These are phyloP conservation scores for Prunella vulgaris DNA, from an alignment of 257 asterid species.

Conservation along the genomic window DNA sequence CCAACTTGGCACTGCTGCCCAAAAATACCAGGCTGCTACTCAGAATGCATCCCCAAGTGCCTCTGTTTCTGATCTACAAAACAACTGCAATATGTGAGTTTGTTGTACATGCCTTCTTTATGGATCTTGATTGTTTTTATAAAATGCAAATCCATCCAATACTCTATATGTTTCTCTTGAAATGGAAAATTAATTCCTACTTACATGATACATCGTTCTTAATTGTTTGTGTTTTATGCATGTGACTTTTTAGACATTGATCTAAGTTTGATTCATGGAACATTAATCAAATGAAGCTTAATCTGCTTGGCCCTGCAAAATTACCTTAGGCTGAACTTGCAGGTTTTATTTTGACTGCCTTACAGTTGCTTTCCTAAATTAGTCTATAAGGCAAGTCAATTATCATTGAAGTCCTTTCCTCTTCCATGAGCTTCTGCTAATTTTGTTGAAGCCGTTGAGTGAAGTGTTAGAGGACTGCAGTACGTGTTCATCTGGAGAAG, in stretches of 20 bases:
- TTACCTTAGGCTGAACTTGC: neutral
- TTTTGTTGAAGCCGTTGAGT: neutral
- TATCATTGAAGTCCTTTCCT: neutral
- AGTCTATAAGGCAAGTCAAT: neutral
- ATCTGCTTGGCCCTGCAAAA: neutral
- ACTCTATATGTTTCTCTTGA: neutral
- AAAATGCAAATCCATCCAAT: neutral
- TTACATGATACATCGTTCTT: neutral
- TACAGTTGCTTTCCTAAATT: neutral
- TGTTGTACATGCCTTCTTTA: conserved; percentile 8
- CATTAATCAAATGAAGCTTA: neutral
- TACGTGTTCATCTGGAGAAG: neutral
- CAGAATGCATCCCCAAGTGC: conserved; percentile 58
- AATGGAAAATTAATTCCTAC: neutral
- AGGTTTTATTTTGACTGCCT: neutral
- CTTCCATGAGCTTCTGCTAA: neutral
- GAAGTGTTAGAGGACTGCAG: conserved; percentile 5
- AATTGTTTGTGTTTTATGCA: neutral
- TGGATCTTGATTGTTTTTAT: conserved; percentile 12
- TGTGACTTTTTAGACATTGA: neutral
- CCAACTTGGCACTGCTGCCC: conserved; percentile 97
- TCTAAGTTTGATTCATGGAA: neutral
- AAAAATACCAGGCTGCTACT: conserved; percentile 86
- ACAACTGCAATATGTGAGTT: conserved; percentile 90
- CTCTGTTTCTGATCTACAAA: conserved; percentile 81